Evolutionary conservation across 2,329 filamentous ascomycete genomes (phyloP).

Genomic region (Trichoderma gracile): DNA sequence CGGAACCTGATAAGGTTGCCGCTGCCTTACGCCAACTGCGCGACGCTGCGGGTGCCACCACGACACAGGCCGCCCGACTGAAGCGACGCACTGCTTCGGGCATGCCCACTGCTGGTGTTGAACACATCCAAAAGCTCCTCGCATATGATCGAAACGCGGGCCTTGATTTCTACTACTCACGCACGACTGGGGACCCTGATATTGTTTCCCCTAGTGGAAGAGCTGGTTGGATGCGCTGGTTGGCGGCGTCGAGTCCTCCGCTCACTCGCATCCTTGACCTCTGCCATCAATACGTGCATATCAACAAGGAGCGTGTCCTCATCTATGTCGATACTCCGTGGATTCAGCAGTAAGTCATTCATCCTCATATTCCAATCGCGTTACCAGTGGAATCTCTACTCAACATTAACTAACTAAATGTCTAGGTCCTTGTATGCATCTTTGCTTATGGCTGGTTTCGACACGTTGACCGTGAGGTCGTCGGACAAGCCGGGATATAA

Average conservation of each 20-base stretch:
- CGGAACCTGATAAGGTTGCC: no score
- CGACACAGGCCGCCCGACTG: no score
- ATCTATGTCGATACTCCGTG: background rate
- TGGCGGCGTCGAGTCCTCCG: background rate
- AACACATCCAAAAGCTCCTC: background rate
- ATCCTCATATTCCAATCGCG: no score
- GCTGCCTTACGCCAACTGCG: no score
- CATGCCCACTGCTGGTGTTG: background rate
- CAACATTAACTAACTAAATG: no score
- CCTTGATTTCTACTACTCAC: background rate
- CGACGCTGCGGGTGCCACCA: no score
- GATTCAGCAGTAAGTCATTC: conserved; percentile 11
- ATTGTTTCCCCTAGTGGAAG: background rate
- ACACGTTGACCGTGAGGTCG: background rate
- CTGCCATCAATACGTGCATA: background rate
- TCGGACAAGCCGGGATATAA: fast-evolving
- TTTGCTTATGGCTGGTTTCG: background rate
- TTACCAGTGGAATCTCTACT: no score
- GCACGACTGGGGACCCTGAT: background rate
- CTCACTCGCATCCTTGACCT: background rate
- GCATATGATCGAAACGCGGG: background rate
- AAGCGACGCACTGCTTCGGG: no score
- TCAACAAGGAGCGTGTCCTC: background rate
- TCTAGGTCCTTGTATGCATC: background rate
- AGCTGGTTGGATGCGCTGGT: background rate